Base-by-base conservation (phyloP, 148 eudicot genomes). In the Camellia granthamiana region DNA sequence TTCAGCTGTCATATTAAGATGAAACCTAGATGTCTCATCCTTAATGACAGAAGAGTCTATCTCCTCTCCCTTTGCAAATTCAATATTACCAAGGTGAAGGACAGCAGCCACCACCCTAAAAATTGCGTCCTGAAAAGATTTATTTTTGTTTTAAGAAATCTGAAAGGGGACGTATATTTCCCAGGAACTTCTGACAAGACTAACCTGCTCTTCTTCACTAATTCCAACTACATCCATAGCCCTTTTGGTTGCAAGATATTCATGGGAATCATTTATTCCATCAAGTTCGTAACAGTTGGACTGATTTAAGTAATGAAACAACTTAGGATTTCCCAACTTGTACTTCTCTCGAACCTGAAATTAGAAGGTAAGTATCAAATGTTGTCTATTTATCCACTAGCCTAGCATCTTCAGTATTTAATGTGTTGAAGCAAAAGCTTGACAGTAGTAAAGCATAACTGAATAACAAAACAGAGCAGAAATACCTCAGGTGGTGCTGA, bases 201-300 rank as follows among this genome's bases (percentile, higher is more conserved):
- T 62, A 49, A 95, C 98, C 97, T 95, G 99, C 78, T 96, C 98
- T 83, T 96, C 92, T 77, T 90, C 89, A 83, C 90, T 86, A 78
- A 96, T 93, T 52, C 99, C 99, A 79, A 96, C 99, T 72, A 96
- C 87, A 81, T 96, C 99, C 99, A 96, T 96, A 52, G 99, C 99
- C 87, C 98, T 91, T 89, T 90, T 89, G 43, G 95, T 96, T 15
- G 95, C 97, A 64, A 96, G 97, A 88, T 93, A 96, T 74, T 96
- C 99, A 79, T 91, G 91, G 59, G 90, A 82, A 84, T 96, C 99
- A 79, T 87, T 86, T 68, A 96, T 89, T 59, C 94, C 98, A 77
- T 90, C 97, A 75, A 96, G 90, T 77, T 82, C 90, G 83, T 79
- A 92, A 77, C 93, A 93, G 56, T 89, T 91, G 9, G 99, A 90